Evolutionary conservation across 345 rosid genomes (phyloP), one percentile per base, ranked within the genome.

Genomic region (Litchi chinensis): DNA sequence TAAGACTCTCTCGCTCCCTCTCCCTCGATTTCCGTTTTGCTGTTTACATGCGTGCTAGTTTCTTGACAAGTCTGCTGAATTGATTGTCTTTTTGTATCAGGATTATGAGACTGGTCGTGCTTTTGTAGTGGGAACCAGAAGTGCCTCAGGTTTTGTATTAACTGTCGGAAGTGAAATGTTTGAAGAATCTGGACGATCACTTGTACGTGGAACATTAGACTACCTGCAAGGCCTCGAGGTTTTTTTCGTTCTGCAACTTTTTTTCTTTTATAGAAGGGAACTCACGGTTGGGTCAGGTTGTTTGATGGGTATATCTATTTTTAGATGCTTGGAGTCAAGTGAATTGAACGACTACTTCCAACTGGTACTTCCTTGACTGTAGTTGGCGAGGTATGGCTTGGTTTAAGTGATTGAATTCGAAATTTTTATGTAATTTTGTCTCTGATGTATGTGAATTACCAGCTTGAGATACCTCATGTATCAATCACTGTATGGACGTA

Each of bases 301-400:
- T 82, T 56, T 83, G 56, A 82, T 79, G 63, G 16, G 77, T 37
- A 6, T 57, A 63, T 70, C 21, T 78, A 22, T 70, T 83, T 82
- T 81, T 86, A 95, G 99, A 93, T 93, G 97, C 98, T 95, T 83
- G 99, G 99, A 76, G 96, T 95, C 39, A 93, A 95, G 89, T 88
- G 92, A 21, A 90, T 92, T 77, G 99, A 79, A n/a, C 85, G 97
- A 32, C 92, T 95, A 70, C 98, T 95, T 78, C 98, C 99, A 11
- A 89, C 92, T 71, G 97, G 99, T 70, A 87, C 96, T 75, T 91
- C 97, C 50, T 84, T 95, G 82, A 95, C 97, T n/a, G 89, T 91
- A 78, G 97, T 93, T 79, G 99, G 99, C 12, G 99, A 95, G 98
- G 99, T 93, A 89, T 68, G 82, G 65, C 28, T 65, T 75, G 62